A percentile compares a stretch with the other conserved stretches of the same genome.
Evolutionary conservation across 345 rosid species (phyloP).

Genomic region (Citrus unshiu): DNA sequence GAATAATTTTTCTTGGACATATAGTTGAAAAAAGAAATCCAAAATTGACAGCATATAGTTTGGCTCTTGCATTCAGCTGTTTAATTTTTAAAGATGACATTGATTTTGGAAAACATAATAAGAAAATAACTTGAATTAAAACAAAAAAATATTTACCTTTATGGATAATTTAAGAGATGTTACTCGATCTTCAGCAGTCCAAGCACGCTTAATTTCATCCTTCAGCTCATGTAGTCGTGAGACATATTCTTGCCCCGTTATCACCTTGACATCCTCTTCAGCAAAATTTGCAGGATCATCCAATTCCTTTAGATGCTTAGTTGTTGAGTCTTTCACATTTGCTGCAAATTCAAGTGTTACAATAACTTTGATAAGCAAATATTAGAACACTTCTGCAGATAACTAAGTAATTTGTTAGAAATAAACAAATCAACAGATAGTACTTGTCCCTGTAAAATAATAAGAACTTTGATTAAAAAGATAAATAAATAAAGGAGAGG

Average conservation of each 20-base stretch:
- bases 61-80: neutral
- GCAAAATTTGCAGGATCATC: conserved; percentile 50
- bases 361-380: conserved; percentile 13
- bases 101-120: neutral
- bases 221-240: conserved; percentile 65
- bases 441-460: neutral
- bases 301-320: conserved; percentile 43
- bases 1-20: neutral
- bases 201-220: conserved; percentile 69
- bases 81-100: neutral
- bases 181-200: conserved; percentile 80
- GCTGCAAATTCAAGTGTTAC: conserved; percentile 31
- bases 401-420: neutral
- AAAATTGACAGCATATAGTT: neutral
- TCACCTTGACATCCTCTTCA: conserved; percentile 46
- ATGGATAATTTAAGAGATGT: conserved; percentile 73
- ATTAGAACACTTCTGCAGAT: conserved; percentile 7
- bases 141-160: conserved; percentile 42
- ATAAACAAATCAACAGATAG: neutral
- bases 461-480: neutral
- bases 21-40: neutral
- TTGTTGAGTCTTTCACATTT: conserved; percentile 42
- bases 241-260: conserved; percentile 70
- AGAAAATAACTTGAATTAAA: neutral
- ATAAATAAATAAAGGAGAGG: neutral